A percentile compares a stretch with the other conserved stretches of the same genome.
Conservation (phyloP, 345 rosid species). For the Aquilaria malaccensis region DNA sequence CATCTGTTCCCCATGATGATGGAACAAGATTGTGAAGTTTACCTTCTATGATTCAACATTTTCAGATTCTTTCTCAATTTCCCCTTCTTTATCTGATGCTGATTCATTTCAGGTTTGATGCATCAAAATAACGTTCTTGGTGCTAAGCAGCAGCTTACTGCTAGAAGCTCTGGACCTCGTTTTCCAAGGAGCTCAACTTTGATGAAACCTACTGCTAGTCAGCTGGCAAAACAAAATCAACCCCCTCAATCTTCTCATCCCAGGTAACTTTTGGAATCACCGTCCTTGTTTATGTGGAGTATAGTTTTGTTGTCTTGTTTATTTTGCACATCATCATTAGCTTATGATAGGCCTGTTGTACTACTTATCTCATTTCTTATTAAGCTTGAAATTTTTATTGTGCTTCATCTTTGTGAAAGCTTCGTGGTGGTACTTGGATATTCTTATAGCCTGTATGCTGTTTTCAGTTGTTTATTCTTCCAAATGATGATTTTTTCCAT, state of each 20-base stretch:
- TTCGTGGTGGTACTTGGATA: no score
- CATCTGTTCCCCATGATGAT: no score
- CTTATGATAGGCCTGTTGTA: no score
- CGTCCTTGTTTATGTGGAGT: not conserved
- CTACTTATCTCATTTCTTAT: no score
- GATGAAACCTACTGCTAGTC: constrained; percentile 92
- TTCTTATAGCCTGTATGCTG: no score
- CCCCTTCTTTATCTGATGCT: not conserved
- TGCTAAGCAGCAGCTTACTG: constrained; percentile 31
- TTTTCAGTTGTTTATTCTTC: no score
- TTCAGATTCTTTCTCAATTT: not conserved
- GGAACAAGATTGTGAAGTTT: no score
- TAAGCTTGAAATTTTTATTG: no score
- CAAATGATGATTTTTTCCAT: not conserved
- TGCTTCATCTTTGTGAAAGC: no score
- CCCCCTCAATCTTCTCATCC: constrained; percentile 26
- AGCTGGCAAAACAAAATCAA: constrained; percentile 69
- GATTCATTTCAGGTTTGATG: constrained; percentile 34
- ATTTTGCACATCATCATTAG: no score
- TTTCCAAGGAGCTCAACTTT: constrained; percentile 75
- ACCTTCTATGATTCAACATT: not conserved
- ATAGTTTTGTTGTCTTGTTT: no score
- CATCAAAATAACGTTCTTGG: constrained; percentile 22
- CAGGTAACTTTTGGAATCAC: constrained; percentile 38
- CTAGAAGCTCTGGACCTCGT: constrained; percentile 29